Evolutionary conservation across 225 moss, liverwort and hornwort species (phyloP), one percentile per base, ranked within the genome.

Genomic region (Bryum argenteum): DNA sequence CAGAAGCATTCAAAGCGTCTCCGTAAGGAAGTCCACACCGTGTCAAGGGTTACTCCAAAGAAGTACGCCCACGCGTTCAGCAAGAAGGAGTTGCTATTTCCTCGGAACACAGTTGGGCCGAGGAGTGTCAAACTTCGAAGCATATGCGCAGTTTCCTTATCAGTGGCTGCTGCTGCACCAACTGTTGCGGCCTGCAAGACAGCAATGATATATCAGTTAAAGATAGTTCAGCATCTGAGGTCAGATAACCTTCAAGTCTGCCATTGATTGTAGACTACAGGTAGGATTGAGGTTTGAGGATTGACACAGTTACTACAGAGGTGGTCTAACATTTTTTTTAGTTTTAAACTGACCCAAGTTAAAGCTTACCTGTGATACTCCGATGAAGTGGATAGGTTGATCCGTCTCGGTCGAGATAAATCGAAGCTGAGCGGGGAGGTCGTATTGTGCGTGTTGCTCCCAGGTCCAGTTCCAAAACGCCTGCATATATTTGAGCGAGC

Each of bases 391-490:
- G 14, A 92, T 70, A 61, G 28, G 67, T 24, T 61, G 72, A 19
- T 80, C 57, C 3, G 79, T 83, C 63, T 67, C 71, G 8, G 44
- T 21, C 6, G 67, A 65, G 62, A 89, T 75, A 67, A 83, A 81
- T 37, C 72, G 75, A 38, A 92, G 79, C 63, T 83, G 75, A 9
- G 73, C 63, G 11, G 91, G 89, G 26, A 92, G 68, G 68, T 92
- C 91, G 67, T 65, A 82, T 12, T 76, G 42, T 67, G 71, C 88
- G 61, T 88, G 85, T 73, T 89, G 77, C 73, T 89, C 91, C 91
- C 91, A 92, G 7, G 87, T 85, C 87, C 87, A 92, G 68, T 86
- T 33, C 89, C 89, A 92, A 53, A 79, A 92, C 3, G 37, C 79
- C 89, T 89, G 56, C 56, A 63, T 1, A 24, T 23, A n/a, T 24